Base-by-base conservation (phyloP, 2,329 filamentous ascomycete genomes). In the Botryotinia convoluta region DNA sequence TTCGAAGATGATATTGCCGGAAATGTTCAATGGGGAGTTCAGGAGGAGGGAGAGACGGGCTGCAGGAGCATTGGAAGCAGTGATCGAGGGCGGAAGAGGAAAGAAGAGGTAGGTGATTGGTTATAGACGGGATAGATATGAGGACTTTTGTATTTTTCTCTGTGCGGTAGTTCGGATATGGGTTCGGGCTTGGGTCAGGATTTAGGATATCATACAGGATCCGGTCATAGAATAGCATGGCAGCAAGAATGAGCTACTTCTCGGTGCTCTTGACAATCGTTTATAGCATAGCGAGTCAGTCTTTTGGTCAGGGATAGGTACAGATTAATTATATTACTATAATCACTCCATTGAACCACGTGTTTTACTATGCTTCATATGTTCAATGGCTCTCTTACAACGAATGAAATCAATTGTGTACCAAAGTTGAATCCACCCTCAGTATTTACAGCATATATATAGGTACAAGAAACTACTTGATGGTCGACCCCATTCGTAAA, bases 11-110 rank as follows among this genome's bases (percentile, higher is more conserved):
- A 81, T 93, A 4, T 81, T 94, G 69, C 90, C 90, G 22, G 83
- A 84, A 73, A 81, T 89, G 42, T 93, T 92, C 79, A 91, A 92
- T 79, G 83, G 84, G 2, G 82, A 82, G 0, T 90, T 94, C 79
- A 84, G 89, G 74, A 85, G 83, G 80, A 83, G 85, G 68, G 91
- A 93, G 82, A 82, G 84, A 69, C 84, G 84, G 78, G 91, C 91
- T 0, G 85, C 86, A 20, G 85, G 82, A 80, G 83, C 85, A 8
- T 80, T 91, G 74, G 84, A 88, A 67, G 82, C 81, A 48, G 86
- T 88, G 20, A 78, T 91, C 37, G 83, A 82, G 63, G 77, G 76
- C 69, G 71, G 45, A 20, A 63, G 69, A 35, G 74, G 71, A 20
- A 78, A 76, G 69, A 79, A 78, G 76, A 77, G 77, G 67, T 79